A percentile compares a stretch with the other conserved stretches of the same genome.
Evolutionary conservation across 2,329 filamentous ascomycete genomes (phyloP).

Genomic region (Cladobotryum protrusum): DNA sequence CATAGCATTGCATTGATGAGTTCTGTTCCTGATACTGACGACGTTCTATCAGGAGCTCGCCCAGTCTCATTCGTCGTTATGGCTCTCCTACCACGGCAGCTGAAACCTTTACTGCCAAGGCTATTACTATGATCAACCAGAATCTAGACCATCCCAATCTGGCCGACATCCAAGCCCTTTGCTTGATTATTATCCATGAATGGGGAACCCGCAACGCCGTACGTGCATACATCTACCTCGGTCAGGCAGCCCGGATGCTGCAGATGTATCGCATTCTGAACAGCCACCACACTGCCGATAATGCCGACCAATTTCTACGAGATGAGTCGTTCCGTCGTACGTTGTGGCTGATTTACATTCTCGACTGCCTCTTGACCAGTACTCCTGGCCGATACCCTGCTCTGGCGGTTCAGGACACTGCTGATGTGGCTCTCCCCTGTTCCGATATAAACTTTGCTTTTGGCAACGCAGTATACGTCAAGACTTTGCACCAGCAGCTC

Average conservation of each 20-base stretch:
- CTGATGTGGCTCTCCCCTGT: constrained; percentile 52
- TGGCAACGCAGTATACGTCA: constrained; percentile 52
- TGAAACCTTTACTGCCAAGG: constrained; percentile 54
- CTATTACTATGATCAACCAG: constrained; percentile 50
- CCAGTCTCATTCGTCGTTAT: constrained; percentile 51
- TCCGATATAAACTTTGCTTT: constrained; percentile 58
- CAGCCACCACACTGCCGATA: constrained; percentile 45
- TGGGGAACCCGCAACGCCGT: constrained; percentile 57
- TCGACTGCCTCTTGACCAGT: constrained; percentile 57
- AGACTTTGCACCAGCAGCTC: constrained; percentile 44
- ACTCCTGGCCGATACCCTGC: constrained; percentile 55
- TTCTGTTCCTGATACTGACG: constrained; percentile 13
- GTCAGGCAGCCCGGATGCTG: constrained; percentile 57
- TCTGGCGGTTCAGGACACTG: constrained; percentile 47
- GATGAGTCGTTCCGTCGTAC: constrained; percentile 57
- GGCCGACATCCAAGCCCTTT: constrained; percentile 55
- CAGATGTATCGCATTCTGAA: constrained; percentile 59
- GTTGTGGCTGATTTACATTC: constrained; percentile 56
- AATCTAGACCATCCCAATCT: constrained; percentile 54
- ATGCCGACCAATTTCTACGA: constrained; percentile 52
- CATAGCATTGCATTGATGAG: too few species aligned
- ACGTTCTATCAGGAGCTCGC: constrained; percentile 43
- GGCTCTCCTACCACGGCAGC: constrained; percentile 49
- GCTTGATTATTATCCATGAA: constrained; percentile 56
- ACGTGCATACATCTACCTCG: constrained; percentile 56